Evolutionary conservation across 768 basidiomycete genomes (phyloP).

Genomic region (Leccinum boreale): DNA sequence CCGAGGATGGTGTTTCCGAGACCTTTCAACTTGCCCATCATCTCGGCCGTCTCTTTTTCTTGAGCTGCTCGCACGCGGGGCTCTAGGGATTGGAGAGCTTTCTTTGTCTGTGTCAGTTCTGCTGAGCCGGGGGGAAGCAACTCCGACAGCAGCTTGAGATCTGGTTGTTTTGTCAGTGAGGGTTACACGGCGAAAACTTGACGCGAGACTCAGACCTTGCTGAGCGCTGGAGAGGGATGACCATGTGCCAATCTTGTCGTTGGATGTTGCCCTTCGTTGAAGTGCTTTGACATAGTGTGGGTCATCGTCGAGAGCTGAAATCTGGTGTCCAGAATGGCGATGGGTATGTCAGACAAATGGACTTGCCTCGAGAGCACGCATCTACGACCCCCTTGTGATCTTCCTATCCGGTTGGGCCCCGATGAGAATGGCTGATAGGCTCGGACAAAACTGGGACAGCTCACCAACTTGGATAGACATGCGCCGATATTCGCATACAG

Average conservation of each 20-base stretch:
- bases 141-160: slow-evolving; percentile 71
- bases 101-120: slow-evolving; percentile 45
- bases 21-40: slow-evolving; percentile 89
- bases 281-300: slow-evolving; percentile 84
- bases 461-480: slow-evolving; percentile 75
- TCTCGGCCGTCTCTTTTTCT: slow-evolving; percentile 85
- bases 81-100: slow-evolving; percentile 53
- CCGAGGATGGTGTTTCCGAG: slow-evolving; percentile 90
- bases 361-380: slow-evolving; percentile 72
- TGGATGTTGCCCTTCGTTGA: slow-evolving; percentile 83
- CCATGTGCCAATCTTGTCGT: slow-evolving; percentile 81
- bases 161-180: slow-evolving; percentile 37
- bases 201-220: slow-evolving; percentile 55
- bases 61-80: slow-evolving; percentile 73
- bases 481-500: slow-evolving; percentile 88
- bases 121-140: slow-evolving; percentile 57
- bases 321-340: slow-evolving; percentile 3
- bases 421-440: neutral
- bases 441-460: slow-evolving; percentile 19
- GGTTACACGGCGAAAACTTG: neutral
- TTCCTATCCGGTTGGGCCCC: slow-evolving; percentile 40
- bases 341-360: neutral
- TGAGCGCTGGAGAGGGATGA: slow-evolving; percentile 75
- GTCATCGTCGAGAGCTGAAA: slow-evolving; percentile 81
- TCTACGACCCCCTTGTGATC: slow-evolving; percentile 78